Conservation (phyloP, 164 flowering plant species). For the Piper betle region DNA sequence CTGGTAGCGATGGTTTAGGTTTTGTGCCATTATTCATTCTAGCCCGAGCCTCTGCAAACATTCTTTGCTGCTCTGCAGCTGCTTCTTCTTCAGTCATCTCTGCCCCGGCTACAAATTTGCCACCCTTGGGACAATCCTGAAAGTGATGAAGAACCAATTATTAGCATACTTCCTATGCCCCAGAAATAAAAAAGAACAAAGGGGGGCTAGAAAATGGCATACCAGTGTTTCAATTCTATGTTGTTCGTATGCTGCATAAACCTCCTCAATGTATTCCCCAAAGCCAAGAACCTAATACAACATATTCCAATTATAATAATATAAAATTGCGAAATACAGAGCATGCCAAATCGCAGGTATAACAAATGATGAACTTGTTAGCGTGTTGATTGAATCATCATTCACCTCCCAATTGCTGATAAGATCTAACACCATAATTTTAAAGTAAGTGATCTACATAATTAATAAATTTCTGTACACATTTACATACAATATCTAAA, state of each 20-base stretch:
- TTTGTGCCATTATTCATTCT: conserved; percentile 76
- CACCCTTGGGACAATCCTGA: conserved; percentile 66
- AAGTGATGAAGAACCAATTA: background rate
- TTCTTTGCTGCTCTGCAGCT: conserved; percentile 89
- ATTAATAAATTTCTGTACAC: too few relatives aligned
- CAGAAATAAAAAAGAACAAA: background rate
- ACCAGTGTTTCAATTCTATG: conserved; percentile 92
- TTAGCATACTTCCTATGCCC: background rate
- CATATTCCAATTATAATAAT: background rate
- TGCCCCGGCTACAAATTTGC: conserved; percentile 35
- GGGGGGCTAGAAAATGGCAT: conserved; percentile 1
- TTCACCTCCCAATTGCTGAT: too few relatives aligned
- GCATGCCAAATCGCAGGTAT: too few relatives aligned
- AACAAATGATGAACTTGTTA: too few relatives aligned
- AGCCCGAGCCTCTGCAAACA: conserved; percentile 99
- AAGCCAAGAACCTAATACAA: conserved; percentile 78
- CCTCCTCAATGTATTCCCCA: conserved; percentile 92
- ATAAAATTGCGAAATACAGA: background rate
- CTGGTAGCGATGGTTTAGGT: conserved; percentile 47
- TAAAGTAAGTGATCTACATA: too few relatives aligned
- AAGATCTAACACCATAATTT: too few relatives aligned
- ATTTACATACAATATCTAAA: too few relatives aligned
- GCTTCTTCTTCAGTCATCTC: conserved; percentile 99
- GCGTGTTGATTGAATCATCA: too few relatives aligned
- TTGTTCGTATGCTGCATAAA: conserved; percentile 90